Percentiles rank a stretch among this genome's conserved stretches.
These are phyloP conservation scores for Cotoneaster glaucophyllus DNA, from an alignment of 306 rosid species.

Conservation along the genomic window DNA sequence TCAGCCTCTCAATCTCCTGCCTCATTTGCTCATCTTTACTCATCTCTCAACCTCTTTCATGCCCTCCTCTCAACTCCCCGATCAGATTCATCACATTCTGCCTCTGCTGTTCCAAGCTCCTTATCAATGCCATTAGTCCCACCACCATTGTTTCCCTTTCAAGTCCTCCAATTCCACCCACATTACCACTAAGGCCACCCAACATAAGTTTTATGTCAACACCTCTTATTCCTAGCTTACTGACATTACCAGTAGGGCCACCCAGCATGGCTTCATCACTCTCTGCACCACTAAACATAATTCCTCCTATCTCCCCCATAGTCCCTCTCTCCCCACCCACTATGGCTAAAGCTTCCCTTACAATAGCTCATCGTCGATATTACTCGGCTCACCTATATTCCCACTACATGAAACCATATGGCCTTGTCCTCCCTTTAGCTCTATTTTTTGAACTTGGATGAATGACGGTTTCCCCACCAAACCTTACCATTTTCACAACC, in stretches of 20 bases:
- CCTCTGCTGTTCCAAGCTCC: constrained; percentile 29
- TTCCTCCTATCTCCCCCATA: not conserved
- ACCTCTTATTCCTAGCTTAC: not conserved
- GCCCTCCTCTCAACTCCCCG: not conserved
- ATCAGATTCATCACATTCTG: constrained; percentile 13
- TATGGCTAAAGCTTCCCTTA: no score
- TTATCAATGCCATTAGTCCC: constrained; percentile 7
- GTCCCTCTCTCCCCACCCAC: not conserved
- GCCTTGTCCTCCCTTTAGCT: not conserved
- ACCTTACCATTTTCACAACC: constrained; percentile 15
- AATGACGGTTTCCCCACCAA: constrained; percentile 25
- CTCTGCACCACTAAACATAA: no score
- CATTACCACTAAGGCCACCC: not conserved
- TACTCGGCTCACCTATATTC: no score
- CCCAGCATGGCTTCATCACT: not conserved
- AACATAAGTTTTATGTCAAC: not conserved
- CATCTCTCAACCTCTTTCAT: not conserved
- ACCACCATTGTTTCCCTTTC: constrained; percentile 18
- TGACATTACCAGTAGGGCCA: not conserved
- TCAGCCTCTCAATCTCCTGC: constrained; percentile 22
- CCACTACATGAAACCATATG: no score
- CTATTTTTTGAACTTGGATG: not conserved
- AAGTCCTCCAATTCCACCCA: not conserved
- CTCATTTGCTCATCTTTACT: constrained; percentile 26
- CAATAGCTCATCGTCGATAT: no score